A percentile compares a stretch with the other conserved stretches of the same genome.
phyloP scores from a whole-genome alignment of 1,284 basidiomycete genomes.

The Leucoagaricus sp. region DNA sequence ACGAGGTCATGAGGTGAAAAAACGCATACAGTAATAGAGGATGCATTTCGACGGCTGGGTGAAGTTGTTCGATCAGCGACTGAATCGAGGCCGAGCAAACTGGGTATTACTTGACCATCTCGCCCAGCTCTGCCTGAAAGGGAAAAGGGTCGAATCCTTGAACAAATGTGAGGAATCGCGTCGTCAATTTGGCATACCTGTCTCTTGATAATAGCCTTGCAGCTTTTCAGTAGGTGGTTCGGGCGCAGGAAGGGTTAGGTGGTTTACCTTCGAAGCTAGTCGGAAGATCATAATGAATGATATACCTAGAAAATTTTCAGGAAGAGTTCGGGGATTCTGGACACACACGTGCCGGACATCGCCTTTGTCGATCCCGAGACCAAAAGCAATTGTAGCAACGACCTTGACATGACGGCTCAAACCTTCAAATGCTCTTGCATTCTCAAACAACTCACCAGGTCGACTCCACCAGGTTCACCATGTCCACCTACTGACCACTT shows the following conservation, averaged over 20 bases:
- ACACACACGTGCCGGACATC: constrained; percentile 64
- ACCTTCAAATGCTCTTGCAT: background rate
- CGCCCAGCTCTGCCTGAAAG: constrained; percentile 75
- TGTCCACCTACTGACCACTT: constrained; percentile 62
- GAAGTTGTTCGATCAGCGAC: background rate
- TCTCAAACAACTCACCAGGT: constrained; percentile 48
- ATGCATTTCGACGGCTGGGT: constrained; percentile 82
- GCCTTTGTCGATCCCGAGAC: constrained; percentile 87
- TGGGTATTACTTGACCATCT: constrained; percentile 66
- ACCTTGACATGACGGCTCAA: constrained; percentile 29
- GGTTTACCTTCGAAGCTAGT: constrained; percentile 77
- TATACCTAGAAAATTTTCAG: constrained; percentile 47
- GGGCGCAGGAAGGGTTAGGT: background rate
- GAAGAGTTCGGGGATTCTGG: background rate
- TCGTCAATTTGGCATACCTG: constrained; percentile 47
- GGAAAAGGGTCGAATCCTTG: constrained; percentile 11
- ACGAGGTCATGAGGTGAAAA: background rate
- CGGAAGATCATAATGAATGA: constrained; percentile 79
- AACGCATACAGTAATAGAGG: constrained; percentile 73
- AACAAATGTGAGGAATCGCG: background rate
- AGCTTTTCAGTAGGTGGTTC: background rate
- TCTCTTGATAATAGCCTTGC: constrained; percentile 87
- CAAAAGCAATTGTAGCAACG: constrained; percentile 74
- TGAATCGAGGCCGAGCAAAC: background rate
- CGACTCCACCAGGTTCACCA: constrained; percentile 52